phyloP scores from a whole-genome alignment of 1,139 yeast species.

The Sporopachydermia cereana region DNA sequence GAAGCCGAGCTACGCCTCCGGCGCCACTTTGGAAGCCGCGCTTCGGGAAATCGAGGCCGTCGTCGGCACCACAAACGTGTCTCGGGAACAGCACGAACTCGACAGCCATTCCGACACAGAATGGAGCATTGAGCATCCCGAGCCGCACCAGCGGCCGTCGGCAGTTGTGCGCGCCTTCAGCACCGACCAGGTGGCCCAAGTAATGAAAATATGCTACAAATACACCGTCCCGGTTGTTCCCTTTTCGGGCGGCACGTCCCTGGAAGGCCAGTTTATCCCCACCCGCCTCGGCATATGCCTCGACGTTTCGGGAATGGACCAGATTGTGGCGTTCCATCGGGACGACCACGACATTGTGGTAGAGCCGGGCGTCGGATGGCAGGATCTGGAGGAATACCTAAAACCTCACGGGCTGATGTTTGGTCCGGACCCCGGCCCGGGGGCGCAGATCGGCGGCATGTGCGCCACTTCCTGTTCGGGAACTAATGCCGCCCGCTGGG shows the following conservation, averaged over 20 bases:
- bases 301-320: constrained; percentile 34
- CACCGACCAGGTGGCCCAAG: constrained; percentile 44
- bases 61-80: constrained; percentile 27
- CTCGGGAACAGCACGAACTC: constrained; percentile 23
- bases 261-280: constrained; percentile 59
- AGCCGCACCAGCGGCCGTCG: constrained; percentile 33
- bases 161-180: constrained; percentile 40
- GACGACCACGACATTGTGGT: constrained; percentile 40
- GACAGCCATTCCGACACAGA: constrained; percentile 40
- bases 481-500: constrained; percentile 41
- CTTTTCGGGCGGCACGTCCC: constrained; percentile 53
- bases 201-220: constrained; percentile 42
- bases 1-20: constrained; percentile 27
- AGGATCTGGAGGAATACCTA: constrained; percentile 34
- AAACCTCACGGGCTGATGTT: constrained; percentile 30
- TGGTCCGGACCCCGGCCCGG: constrained; percentile 51
- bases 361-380: constrained; percentile 48
- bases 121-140: constrained; percentile 43
- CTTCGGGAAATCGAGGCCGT: constrained; percentile 26
- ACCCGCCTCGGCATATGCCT: constrained; percentile 44
- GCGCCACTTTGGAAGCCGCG: constrained; percentile 26
- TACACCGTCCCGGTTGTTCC: constrained; percentile 51
- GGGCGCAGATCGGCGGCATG: constrained; percentile 44
- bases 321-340: constrained; percentile 31
- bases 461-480: constrained; percentile 50